Evolutionary conservation across 768 basidiomycete species (phyloP), one percentile per base, ranked within the genome.

Genomic region (Peribolospora kevripleyi): DNA sequence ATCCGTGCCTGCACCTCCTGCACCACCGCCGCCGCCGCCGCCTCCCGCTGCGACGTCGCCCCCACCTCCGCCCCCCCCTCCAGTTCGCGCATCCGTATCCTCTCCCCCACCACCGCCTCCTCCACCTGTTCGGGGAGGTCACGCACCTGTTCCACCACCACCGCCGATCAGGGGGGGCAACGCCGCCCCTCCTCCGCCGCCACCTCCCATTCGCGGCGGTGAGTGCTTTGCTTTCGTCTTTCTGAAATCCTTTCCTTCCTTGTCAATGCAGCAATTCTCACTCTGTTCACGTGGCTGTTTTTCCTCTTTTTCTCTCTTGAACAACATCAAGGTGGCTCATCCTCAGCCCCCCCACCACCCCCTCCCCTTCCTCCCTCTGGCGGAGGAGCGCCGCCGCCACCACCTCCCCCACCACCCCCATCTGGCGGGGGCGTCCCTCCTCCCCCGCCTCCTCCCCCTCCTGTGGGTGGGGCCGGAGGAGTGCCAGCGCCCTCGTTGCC

Each of bases 401-500:
- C 74, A 0, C 71, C 73, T 0, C 70, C 71, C 0, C 65, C 69
- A 3, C 61, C 63, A 6, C 59, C 65, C 46, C 54, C 63, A 10
- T 55, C 60, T 1, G 53, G 50, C 40, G 61, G 63, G 14, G 50
- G 57, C 5, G 58, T 59, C 3, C 51, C 57, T 6, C 61, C 64
- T 6, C 67, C 66, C 41, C 70, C 71, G 0, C 68, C 72, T 0
- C 68, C 70, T 1, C 62, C 63, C 0, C 60, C 63, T 3, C 62
- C 61, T 6, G 58, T 60, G 1, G 52, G 51, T 9, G 25, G 11
- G 25, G 38, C 46, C 7, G 39, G 51, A n/a, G 60, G 50, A 14
- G 57, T 56, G 2, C 61, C 64, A 0, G 64, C 68, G 11, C 69
- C 71, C 0, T 73, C 74, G 0, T 42, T 56, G 3, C 72, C 74